Percentiles rank a stretch among this genome's conserved stretches.
Conservation (phyloP, 73 alveolate genomes). For the Blepharisma japonicum region DNA sequence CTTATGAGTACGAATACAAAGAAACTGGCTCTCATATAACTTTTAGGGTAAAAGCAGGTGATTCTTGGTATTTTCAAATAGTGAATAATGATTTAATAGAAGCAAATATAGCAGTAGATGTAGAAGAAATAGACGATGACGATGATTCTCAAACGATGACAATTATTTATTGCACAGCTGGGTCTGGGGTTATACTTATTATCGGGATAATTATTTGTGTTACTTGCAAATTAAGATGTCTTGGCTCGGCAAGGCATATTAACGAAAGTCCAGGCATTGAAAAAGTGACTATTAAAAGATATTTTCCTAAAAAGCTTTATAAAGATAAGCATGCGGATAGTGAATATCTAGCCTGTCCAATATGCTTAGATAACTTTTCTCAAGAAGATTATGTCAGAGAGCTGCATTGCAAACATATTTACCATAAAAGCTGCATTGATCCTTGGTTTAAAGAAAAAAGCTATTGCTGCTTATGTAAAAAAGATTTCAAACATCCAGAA, state of each 20-base stretch:
- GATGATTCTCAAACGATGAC: no score
- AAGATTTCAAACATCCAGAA: background rate
- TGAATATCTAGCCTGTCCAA: background rate
- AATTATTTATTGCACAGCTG: no score
- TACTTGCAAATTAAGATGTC: no score
- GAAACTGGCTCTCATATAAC: background rate
- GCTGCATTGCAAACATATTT: conserved; percentile 17
- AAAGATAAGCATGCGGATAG: background rate
- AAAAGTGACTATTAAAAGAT: background rate
- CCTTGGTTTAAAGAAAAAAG: background rate
- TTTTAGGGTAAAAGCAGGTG: background rate
- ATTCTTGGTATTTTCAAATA: background rate
- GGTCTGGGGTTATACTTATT: no score
- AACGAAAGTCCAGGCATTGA: background rate
- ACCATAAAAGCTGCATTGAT: conserved; percentile 3
- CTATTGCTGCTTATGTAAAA: conserved; percentile 7
- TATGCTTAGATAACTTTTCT: conserved; percentile 24
- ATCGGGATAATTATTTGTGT: no score
- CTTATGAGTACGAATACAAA: background rate
- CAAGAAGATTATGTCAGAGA: background rate
- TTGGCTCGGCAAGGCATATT: background rate
- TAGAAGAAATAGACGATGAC: no score
- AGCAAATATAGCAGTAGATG: no score
- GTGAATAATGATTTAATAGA: background rate
- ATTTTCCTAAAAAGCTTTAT: background rate